Base-by-base conservation (phyloP, 306 rosid species). In the Boehmeria nivea region DNA sequence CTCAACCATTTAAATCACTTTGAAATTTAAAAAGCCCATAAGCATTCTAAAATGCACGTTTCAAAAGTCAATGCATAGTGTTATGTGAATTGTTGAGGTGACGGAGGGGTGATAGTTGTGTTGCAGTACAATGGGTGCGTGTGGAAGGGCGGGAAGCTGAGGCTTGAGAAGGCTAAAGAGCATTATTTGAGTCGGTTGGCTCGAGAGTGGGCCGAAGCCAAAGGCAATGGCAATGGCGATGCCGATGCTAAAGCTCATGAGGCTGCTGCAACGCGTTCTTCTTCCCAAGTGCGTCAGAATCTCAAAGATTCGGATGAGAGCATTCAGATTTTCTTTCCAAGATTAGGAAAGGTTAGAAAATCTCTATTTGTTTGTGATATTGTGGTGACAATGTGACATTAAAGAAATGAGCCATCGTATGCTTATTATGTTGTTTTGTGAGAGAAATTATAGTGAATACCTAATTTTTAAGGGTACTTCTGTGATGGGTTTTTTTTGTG, bases 71-170 rank as follows among this genome's bases (percentile, higher is more conserved):
- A 8, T 28, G 3, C 34, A 28, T 27, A 18, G 4, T 28, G 6
- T 12, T 48, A 8, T 3, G 24, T 33, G 13, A 1, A 20, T 28
- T 12, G 17, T 34, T 12, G 3, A 54, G 33, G 8, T 16, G 13
- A 54, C 8, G 40, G 42, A 59, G 25, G 20, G 36, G n/a, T n/a
- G n/a, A 31, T 8, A 40, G 0, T 55, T 33, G 57, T 12, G 38
- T 57, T 49, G 43, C 85, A 86, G 98, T 90, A 90, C 46, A 90
- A 84, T 80, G 98, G 98, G 52, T 90, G 98, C 66, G 75, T 69
- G 22, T 87, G 98, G 98, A 87, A 90, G 67, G 95, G 98, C 54
- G 94, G 91, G 34, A 87, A 67, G 66, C 61, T 90, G 12, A 87
- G 40, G 65, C 94, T 90, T 46, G 91, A 87, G 75, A 90, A 80